Base-by-base conservation (phyloP, 768 basidiomycete genomes). In the Tulasnella calospora region DNA sequence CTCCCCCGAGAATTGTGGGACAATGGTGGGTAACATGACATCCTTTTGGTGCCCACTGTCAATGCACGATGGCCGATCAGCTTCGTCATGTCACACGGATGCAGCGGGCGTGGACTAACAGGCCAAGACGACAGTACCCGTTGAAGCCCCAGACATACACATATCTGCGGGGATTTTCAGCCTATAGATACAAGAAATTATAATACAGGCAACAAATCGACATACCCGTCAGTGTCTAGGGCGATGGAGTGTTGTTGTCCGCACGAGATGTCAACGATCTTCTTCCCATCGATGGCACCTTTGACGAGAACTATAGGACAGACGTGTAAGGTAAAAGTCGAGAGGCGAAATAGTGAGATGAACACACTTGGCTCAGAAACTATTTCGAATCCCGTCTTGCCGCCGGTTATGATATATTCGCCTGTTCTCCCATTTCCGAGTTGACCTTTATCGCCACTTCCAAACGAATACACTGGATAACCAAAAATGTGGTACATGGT, bases 391-490 rank as follows among this genome's bases (percentile, higher is more conserved):
- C 89, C 90, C 0, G 91, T 90, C 84, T 95, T 95, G 81, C 94
- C 94, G 27, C 92, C 93, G 0, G 92, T 92, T 12, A 91, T 89
- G 78, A 97, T 94, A 46, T 94, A 89, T 84, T 97, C 95, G n/a
- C 96, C 95, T 0, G 95, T 96, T 80, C 90, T 90, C 23, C 96
- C 97, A 83, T 95, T 96, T 0, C 95, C 97, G 0, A 98, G 87
- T 81, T 98, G 96, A 0, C 97, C 97, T 79, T 94, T 91, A 84
- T 98, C 96, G 30, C 91, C 94, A 73, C 94, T 96, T 44, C 97
- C 97, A 80, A 95, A 92, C 0, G 94, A 88, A 82, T 92, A 98
- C 2, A 97, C 94, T 93, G 81, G 72, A 41, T 71, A 36, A 44
- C 33, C 33, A n/a, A 70, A 35, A 33, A 15, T 7, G 30, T 61